Percentiles rank a stretch among this genome's conserved stretches.
phyloP scores from a whole-genome alignment of 768 basidiomycete species.

The Mycena sanguinolenta region DNA sequence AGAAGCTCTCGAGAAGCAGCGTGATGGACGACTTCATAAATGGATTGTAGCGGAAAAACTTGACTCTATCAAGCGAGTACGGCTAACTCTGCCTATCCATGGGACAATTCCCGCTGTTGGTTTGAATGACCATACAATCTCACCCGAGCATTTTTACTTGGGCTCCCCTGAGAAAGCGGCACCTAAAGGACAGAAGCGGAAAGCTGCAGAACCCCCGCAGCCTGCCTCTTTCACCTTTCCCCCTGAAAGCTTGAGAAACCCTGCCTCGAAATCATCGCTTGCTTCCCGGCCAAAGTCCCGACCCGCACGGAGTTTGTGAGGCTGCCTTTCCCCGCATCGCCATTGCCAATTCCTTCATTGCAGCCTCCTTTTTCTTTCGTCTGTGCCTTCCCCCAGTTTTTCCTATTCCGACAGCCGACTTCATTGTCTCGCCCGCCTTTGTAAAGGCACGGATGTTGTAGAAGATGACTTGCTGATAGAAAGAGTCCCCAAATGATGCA shows the following conservation, averaged over 20 bases:
- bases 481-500: constrained; percentile 6
- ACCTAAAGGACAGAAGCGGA: too few relatives aligned
- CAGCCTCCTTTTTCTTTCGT: constrained; percentile 12
- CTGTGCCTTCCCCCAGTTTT: constrained; percentile 7
- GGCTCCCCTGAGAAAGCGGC: not conserved
- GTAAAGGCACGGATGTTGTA: constrained; percentile 16
- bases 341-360: constrained; percentile 11
- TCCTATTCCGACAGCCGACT: not conserved
- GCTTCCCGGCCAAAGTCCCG: not conserved
- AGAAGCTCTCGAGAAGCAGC: not conserved
- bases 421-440: constrained; percentile 10
- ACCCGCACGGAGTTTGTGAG: constrained; percentile 13
- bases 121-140: too few relatives aligned
- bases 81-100: not conserved
- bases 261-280: constrained; percentile 7
- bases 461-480: constrained; percentile 3
- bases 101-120: not conserved
- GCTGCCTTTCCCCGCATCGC: constrained; percentile 13
- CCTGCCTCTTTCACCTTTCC: constrained; percentile 8
- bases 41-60: not conserved
- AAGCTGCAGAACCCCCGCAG: too few relatives aligned
- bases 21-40: not conserved
- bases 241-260: constrained; percentile 3
- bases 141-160: not conserved
- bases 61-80: not conserved